Percentiles rank a stretch among this genome's conserved stretches.
Evolutionary conservation across 2,329 filamentous ascomycete species (phyloP).

Genomic region (Claviceps digitariae): DNA sequence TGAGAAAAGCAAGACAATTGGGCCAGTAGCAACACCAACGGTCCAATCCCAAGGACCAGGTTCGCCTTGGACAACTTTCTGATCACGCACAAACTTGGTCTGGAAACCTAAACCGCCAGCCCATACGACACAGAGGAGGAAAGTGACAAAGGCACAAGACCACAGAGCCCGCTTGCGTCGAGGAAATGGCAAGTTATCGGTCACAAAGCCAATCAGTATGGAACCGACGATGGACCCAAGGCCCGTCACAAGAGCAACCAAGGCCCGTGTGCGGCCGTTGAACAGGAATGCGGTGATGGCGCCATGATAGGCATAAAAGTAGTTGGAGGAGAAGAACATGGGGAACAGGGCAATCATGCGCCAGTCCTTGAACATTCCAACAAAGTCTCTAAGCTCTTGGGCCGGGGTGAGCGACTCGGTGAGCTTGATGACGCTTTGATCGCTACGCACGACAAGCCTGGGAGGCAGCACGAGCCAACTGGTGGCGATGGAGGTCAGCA

Average conservation of each 20-base stretch:
- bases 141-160: conserved; percentile 43
- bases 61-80: conserved; percentile 7
- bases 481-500: conserved; percentile 7
- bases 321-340: conserved; percentile 72
- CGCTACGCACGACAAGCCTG: conserved; percentile 6
- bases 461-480: conserved; percentile 9
- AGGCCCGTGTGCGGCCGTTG: conserved; percentile 58
- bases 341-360: conserved; percentile 58
- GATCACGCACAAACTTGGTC: conserved; percentile 28
- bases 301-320: conserved; percentile 76
- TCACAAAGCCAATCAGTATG: conserved; percentile 47
- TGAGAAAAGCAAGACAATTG: conserved; percentile 13
- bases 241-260: conserved; percentile 62
- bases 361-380: conserved; percentile 11
- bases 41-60: conserved; percentile 15
- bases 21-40: conserved; percentile 10
- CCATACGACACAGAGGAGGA: conserved; percentile 53
- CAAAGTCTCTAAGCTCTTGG: conserved; percentile 7
- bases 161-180: conserved; percentile 47
- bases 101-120: conserved; percentile 60
- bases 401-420: conserved; percentile 5
- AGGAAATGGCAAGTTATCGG: conserved; percentile 42
- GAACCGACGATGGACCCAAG: conserved; percentile 59
- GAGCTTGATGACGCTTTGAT: conserved; percentile 5
- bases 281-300: conserved; percentile 57